Conservation (phyloP, 305 asterid species). For the Fraxinus albicans region DNA sequence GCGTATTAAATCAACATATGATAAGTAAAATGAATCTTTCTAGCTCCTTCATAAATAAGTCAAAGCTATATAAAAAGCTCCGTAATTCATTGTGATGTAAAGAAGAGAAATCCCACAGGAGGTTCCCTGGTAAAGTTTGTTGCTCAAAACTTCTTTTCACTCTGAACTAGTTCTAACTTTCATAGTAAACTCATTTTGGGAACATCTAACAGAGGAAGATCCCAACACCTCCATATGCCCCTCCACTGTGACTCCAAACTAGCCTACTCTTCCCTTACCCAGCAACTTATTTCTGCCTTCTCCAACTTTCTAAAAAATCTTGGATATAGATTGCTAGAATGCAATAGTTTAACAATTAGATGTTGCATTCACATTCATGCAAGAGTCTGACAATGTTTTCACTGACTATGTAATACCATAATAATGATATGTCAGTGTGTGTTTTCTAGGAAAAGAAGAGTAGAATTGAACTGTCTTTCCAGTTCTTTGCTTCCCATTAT, state of each 20-base stretch:
- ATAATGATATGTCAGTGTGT: background rate
- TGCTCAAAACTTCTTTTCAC: background rate
- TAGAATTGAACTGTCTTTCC: background rate
- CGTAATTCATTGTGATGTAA: background rate
- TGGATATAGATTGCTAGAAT: background rate
- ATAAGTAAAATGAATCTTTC: background rate
- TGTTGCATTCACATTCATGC: background rate
- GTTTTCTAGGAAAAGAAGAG: background rate
- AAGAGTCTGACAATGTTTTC: background rate
- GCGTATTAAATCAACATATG: background rate
- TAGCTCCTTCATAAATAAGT: background rate
- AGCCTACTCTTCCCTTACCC: background rate
- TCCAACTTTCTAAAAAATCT: background rate
- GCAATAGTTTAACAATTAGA: background rate
- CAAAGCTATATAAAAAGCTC: background rate
- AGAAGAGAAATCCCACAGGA: background rate
- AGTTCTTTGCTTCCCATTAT: background rate
- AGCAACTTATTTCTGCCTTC: background rate
- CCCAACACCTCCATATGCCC: background rate
- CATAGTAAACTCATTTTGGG: background rate
- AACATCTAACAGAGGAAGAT: background rate
- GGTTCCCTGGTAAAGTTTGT: background rate
- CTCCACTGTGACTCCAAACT: background rate
- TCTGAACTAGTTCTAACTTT: background rate
- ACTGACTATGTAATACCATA: background rate